Evolutionary conservation across 164 flowering plant species (phyloP), one percentile per base, ranked within the genome.

Genomic region (Vitis vinifera): DNA sequence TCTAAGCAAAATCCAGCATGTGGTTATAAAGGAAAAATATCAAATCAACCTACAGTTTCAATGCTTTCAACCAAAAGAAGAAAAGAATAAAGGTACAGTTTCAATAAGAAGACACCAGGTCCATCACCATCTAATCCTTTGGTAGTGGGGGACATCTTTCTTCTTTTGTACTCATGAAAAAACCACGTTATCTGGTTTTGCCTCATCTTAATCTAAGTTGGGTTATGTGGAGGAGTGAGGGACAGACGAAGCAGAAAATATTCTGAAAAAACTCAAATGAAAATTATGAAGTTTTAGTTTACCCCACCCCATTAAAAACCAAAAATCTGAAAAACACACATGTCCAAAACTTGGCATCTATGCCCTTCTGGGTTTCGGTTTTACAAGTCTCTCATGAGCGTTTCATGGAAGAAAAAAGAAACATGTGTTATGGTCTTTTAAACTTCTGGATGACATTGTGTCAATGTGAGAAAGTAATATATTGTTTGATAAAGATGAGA

Each of bases 91-190:
- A 27, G 48, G 52, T 12, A 52, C 59, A 51, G 49, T 51, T 9
- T 53, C 62, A 17, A 31, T 37, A 29, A 15, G 50, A 51, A 55
- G 62, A 63, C 73, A 62, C 44, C 31, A 67, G 30, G 57, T 12
- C 55, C 51, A 58, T 52, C 55, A 51, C 69, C 60, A 23, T 57
- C 63, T 23, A 48, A 27, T 29, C 59, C 69, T 73, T 60, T 58
- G n/a, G 3, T 65, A 72, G 68, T 77, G 80, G 76, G 74, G 55
- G 65, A 68, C 73, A 68, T 67, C 67, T 73, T 51, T 49, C 14
- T 10, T 63, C 48, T 49, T 63, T 72, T 16, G 27, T 57, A 57
- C 27, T 10, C 11, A 19, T 9, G 27, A 17, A 16, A 57, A 57
- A 23, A 57, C 16, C 16, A 57, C 59, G 9, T 57, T 19, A 17